A percentile compares a stretch with the other conserved stretches of the same genome.
These are phyloP conservation scores for Fusarium transvaalense DNA, from an alignment of 2,329 filamentous ascomycete genomes.

Conservation along the genomic window DNA sequence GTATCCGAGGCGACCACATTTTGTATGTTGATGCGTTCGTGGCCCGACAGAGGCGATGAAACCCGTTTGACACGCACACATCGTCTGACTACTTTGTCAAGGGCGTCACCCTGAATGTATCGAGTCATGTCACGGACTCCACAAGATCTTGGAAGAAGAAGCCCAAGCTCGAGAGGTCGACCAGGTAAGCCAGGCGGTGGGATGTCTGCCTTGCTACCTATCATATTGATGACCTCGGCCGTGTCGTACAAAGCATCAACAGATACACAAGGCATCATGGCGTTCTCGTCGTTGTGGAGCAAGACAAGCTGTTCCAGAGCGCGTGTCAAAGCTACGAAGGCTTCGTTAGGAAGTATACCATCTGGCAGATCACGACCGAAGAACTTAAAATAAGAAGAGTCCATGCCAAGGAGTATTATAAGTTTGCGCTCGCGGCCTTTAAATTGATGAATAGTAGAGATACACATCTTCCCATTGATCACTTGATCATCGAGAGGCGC, in stretches of 20 bases:
- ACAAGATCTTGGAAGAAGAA: slow-evolving; percentile 20
- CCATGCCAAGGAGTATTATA: slow-evolving; percentile 47
- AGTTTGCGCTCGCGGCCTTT: slow-evolving; percentile 52
- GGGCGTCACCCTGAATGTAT: slow-evolving; percentile 43
- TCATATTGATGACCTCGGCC: slow-evolving; percentile 24
- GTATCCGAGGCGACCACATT: slow-evolving; percentile 32
- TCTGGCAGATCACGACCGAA: slow-evolving; percentile 47
- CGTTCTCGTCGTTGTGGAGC: slow-evolving; percentile 33
- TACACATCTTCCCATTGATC: slow-evolving; percentile 47
- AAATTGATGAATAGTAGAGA: slow-evolving; percentile 52
- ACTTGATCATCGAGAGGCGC: slow-evolving; percentile 43
- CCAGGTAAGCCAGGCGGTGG: slow-evolving; percentile 11
- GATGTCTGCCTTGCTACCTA: not conserved
- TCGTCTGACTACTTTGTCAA: slow-evolving; percentile 31
- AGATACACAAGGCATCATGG: slow-evolving; percentile 46
- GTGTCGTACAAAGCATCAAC: slow-evolving; percentile 32
- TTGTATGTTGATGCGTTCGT: slow-evolving; percentile 35
- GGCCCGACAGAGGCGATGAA: slow-evolving; percentile 1
- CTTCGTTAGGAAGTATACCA: slow-evolving; percentile 48
- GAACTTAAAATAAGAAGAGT: slow-evolving; percentile 45
- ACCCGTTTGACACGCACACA: slow-evolving; percentile 34
- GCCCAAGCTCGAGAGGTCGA: slow-evolving; percentile 27
- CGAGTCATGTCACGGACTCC: slow-evolving; percentile 43
- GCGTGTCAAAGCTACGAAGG: slow-evolving; percentile 51
- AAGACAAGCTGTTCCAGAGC: slow-evolving; percentile 49